Evolutionary conservation across 345 rosid species (phyloP).

Genomic region (Eutrema heterophyllum): DNA sequence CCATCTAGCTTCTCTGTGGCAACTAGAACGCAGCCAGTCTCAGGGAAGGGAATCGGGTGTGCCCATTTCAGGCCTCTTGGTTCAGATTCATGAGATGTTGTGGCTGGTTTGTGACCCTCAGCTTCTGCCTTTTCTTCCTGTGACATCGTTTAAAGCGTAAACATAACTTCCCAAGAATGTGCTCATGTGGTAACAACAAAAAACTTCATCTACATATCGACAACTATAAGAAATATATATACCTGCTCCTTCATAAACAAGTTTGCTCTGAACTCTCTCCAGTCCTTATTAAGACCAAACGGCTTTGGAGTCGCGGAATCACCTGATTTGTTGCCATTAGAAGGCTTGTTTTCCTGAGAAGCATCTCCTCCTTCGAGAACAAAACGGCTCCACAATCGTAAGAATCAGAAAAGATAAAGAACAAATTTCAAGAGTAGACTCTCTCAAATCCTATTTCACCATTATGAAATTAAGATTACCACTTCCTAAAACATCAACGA

Average conservation of each 20-base stretch:
- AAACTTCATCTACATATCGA: not conserved
- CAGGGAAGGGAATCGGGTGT: slow-evolving; percentile 86
- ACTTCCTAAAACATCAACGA: not conserved
- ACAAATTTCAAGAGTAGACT: not conserved
- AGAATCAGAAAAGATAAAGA: not conserved
- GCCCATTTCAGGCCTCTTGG: slow-evolving; percentile 75
- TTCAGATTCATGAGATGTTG: slow-evolving; percentile 42
- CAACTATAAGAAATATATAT: not conserved
- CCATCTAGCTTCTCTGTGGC: slow-evolving; percentile 96
- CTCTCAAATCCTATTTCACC: not conserved
- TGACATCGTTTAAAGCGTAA: not conserved
- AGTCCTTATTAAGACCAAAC: slow-evolving; percentile 42
- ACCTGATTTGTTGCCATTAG: slow-evolving; percentile 52
- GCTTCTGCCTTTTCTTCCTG: slow-evolving; percentile 46
- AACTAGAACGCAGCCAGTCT: slow-evolving; percentile 89
- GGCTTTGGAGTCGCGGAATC: slow-evolving; percentile 55
- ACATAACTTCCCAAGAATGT: not conserved
- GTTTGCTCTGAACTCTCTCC: slow-evolving; percentile 94
- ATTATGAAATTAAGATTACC: too few relatives aligned
- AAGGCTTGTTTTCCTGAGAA: slow-evolving; percentile 47
- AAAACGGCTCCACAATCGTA: slow-evolving; percentile 23
- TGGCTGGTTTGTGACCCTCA: slow-evolving; percentile 46
- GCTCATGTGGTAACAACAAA: not conserved
- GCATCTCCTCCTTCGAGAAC: slow-evolving; percentile 57
- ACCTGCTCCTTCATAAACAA: slow-evolving; percentile 77